Base-by-base conservation (phyloP, 1,284 basidiomycete species). In the Wallemia mellicola region DNA sequence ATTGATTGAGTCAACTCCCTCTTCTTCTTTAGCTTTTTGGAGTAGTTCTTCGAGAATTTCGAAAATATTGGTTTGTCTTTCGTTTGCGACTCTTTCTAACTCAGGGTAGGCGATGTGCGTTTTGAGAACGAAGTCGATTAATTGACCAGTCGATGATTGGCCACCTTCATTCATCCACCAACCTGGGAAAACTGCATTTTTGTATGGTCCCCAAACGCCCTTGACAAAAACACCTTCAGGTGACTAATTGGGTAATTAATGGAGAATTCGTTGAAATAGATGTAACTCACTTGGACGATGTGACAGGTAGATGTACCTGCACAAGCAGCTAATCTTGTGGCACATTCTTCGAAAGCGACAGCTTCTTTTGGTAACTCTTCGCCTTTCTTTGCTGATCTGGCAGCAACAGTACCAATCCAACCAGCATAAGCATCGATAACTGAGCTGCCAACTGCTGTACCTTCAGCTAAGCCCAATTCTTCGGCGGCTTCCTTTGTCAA, bases 141-240 rank as follows among this genome's bases (percentile, higher is more conserved):
- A 76, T 72, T 94, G 91, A n/a, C 92, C 94, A 0, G 92, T 98
- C 0, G 89, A 92, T 22, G 88, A 94, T 71, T 98, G 92, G 0
- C 92, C 92, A 48, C 92, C 92, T 72, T 98, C 92, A 67, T 94
- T 98, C 88, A 96, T 95, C 94, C 92, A 91, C 81, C 83, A 88
- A 15, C 81, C 87, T 27, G 82, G 82, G 73, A 96, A 94, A 26
- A 92, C 77, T 19, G 83, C 79, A 66, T 88, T 79, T 79, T 82
- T 84, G 72, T 96, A 98, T 0, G 92, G 94, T 0, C 92, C 92
- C 92, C 92, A 98, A 54, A 92, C 83, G 5, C 92, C 91, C 28
- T 81, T 77, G 1, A 95, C 92, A 63, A 89, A 85, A 24, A 92
- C 79, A 9, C 83, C 83, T 61, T 84, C 72, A 14, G 77, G 78